Evolutionary conservation across 2,329 filamentous ascomycete genomes (phyloP).

Genomic region (Fusarium floridanum): DNA sequence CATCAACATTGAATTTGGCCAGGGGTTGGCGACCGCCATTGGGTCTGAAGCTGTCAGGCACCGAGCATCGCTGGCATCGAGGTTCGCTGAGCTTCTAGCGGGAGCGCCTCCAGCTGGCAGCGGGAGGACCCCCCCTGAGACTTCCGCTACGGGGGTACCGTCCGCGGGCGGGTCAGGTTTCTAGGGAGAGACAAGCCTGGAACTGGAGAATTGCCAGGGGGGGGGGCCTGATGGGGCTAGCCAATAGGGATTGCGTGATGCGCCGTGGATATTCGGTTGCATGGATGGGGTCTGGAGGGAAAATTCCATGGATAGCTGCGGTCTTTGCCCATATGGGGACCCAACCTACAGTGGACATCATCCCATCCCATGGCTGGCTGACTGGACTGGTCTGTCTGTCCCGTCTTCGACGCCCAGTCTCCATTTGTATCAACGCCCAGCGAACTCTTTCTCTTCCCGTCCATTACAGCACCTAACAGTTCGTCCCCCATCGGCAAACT

Average conservation of each 20-base stretch:
- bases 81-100: conserved; percentile 7
- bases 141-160: conserved; percentile 19
- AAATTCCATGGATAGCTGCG: conserved; percentile 34
- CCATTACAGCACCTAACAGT: not conserved
- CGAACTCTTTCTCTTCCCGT: conserved; percentile 15
- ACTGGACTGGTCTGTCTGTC: not conserved
- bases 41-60: conserved; percentile 29
- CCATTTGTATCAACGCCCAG: conserved; percentile 18
- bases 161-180: conserved; percentile 31
- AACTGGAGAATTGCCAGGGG: conserved; percentile 11
- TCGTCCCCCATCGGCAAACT: conserved; percentile 26
- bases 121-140: conserved; percentile 28
- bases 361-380: conserved; percentile 31
- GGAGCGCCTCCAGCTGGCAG: conserved; percentile 6
- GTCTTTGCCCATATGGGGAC: conserved; percentile 1
- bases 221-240: not conserved
- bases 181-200: conserved; percentile 21
- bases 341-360: conserved; percentile 4
- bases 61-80: not conserved
- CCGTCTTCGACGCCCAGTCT: conserved; percentile 21
- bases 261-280: not conserved
- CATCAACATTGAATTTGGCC: conserved; percentile 16
- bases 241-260: conserved; percentile 26
- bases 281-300: conserved; percentile 9
- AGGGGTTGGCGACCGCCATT: conserved; percentile 25